A percentile compares a stretch with the other conserved stretches of the same genome.
Evolutionary conservation across 1,284 basidiomycete genomes (phyloP).

Genomic region (Microbotryum violaceum): DNA sequence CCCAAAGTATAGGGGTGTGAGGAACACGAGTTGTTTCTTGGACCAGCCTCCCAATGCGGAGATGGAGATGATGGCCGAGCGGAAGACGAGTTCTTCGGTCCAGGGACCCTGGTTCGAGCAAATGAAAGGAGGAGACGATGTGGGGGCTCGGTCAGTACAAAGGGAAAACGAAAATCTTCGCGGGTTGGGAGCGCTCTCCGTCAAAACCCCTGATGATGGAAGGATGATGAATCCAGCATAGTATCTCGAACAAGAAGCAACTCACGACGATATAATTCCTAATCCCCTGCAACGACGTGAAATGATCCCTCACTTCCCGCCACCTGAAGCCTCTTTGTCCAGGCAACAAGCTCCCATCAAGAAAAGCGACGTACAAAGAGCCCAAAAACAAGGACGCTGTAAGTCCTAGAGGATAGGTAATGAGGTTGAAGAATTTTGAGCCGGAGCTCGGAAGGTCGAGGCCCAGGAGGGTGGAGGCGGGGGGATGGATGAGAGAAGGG

Average conservation of each 20-base stretch:
- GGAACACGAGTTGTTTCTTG: conserved; percentile 57
- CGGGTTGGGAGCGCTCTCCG: not conserved
- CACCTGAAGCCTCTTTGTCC: conserved; percentile 54
- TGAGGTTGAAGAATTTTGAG: conserved; percentile 9
- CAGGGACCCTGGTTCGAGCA: conserved; percentile 59
- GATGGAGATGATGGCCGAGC: conserved; percentile 69
- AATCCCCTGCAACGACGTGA: conserved; percentile 52
- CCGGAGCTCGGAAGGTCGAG: conserved; percentile 21
- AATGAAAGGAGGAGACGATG: not conserved
- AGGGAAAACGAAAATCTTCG: not conserved
- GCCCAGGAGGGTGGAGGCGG: conserved; percentile 36
- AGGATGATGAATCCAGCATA: not conserved
- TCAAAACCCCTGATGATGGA: not conserved
- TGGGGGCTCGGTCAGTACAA: not conserved
- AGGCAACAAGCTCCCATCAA: conserved; percentile 52
- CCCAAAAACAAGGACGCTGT: conserved; percentile 75
- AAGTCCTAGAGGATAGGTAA: conserved; percentile 41
- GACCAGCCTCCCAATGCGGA: conserved; percentile 62
- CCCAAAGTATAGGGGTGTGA: conserved; percentile 80
- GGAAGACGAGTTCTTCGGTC: conserved; percentile 88
- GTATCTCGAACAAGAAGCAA: conserved; percentile 27
- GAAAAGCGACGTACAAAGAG: conserved; percentile 61
- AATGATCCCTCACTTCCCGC: conserved; percentile 43
- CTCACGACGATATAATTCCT: conserved; percentile 73
- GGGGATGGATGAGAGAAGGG: conserved; percentile 19